phyloP scores from a whole-genome alignment of 768 basidiomycete species.

The Tremella fuciformis region DNA sequence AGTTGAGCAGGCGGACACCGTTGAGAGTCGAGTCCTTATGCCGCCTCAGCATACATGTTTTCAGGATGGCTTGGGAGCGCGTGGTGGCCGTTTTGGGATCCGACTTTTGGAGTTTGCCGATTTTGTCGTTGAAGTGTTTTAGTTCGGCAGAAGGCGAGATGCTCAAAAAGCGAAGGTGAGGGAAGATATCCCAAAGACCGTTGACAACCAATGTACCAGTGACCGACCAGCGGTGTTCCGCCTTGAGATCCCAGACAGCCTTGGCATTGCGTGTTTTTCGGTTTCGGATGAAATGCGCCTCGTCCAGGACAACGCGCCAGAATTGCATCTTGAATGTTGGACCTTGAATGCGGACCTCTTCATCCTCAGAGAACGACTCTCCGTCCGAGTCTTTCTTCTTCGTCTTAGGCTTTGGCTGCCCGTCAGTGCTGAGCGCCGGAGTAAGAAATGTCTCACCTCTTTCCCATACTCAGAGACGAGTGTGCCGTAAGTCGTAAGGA shows the following conservation, averaged over 20 bases:
- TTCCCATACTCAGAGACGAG: slow-evolving; percentile 57
- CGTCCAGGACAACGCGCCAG: slow-evolving; percentile 71
- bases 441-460: slow-evolving; percentile 37
- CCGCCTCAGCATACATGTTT: slow-evolving; percentile 60
- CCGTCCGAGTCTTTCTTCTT: slow-evolving; percentile 56
- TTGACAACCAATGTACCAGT: slow-evolving; percentile 69
- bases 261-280: slow-evolving; percentile 12
- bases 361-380: slow-evolving; percentile 29
- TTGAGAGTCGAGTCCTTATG: slow-evolving; percentile 68
- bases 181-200: slow-evolving; percentile 59
- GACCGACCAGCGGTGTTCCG: slow-evolving; percentile 57
- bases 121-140: slow-evolving; percentile 59
- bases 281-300: slow-evolving; percentile 59
- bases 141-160: slow-evolving; percentile 60
- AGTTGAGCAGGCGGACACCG: slow-evolving; percentile 65
- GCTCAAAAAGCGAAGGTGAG: slow-evolving; percentile 54
- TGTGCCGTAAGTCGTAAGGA: slow-evolving; percentile 72
- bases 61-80: slow-evolving; percentile 57
- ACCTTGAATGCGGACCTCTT: slow-evolving; percentile 53
- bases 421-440: background rate
- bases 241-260: slow-evolving; percentile 52
- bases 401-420: slow-evolving; percentile 38
- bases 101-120: slow-evolving; percentile 49
- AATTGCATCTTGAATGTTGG: slow-evolving; percentile 63
- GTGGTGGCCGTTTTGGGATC: slow-evolving; percentile 59